phyloP scores from a whole-genome alignment of 75 land plant species.

The Chamaecyparis obtusa region DNA sequence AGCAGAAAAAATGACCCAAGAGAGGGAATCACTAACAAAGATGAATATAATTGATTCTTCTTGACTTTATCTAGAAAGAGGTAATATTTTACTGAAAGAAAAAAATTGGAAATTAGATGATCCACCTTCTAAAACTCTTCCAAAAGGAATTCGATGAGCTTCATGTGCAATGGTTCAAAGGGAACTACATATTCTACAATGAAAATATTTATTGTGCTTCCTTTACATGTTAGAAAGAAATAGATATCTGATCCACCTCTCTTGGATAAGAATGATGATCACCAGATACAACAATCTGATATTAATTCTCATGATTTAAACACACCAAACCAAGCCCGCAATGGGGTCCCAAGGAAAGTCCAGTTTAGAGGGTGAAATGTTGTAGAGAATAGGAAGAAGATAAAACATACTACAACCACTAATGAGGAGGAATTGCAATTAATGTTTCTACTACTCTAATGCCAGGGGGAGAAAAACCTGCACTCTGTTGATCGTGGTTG shows the following conservation, averaged over 20 bases:
- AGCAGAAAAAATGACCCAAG: neutral
- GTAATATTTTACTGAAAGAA: neutral
- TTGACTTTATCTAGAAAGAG: neutral
- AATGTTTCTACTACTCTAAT: neutral
- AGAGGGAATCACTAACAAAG: slow-evolving; percentile 7
- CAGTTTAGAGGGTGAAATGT: neutral
- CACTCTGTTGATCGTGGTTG: neutral
- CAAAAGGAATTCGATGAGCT: neutral
- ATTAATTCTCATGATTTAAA: neutral
- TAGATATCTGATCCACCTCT: neutral
- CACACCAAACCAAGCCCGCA: neutral
- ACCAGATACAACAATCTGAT: slow-evolving; percentile 1
- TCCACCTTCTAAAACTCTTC: neutral
- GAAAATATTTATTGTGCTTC: neutral
- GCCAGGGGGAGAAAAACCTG: slow-evolving; percentile 1
- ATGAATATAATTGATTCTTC: neutral
- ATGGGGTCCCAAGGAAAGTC: neutral
- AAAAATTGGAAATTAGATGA: slow-evolving; percentile 1
- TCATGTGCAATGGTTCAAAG: neutral
- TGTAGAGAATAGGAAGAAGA: neutral
- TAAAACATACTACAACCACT: neutral
- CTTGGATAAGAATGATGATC: neutral
- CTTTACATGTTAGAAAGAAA: neutral
- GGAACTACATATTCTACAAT: neutral
- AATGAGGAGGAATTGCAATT: slow-evolving; percentile 3